phyloP scores from a whole-genome alignment of 2,329 filamentous ascomycete genomes.

The Fusarium denticulatum region DNA sequence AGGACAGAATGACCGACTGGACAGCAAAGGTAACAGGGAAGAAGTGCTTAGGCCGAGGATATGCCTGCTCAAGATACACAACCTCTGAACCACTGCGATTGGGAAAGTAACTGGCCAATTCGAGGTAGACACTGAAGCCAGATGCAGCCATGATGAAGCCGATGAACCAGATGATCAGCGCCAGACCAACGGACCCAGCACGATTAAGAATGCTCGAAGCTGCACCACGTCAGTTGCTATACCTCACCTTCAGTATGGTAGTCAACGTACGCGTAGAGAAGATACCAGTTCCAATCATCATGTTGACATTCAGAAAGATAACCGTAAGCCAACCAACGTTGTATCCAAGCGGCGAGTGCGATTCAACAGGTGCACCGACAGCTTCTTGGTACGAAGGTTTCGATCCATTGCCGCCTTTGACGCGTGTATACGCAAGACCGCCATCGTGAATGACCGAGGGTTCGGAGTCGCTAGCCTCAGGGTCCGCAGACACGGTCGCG shows the following conservation, averaged over 20 bases:
- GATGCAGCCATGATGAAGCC: constrained; percentile 68
- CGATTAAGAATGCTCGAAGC: constrained; percentile 61
- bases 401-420: constrained; percentile 58
- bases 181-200: constrained; percentile 70
- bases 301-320: constrained; percentile 68
- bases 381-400: constrained; percentile 67
- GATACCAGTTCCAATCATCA: constrained; percentile 72
- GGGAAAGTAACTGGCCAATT: constrained; percentile 72
- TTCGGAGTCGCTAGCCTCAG: constrained; percentile 25
- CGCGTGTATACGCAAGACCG: constrained; percentile 30
- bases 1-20: constrained; percentile 70
- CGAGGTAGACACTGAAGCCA: constrained; percentile 68
- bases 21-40: constrained; percentile 73
- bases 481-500: neutral
- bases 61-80: constrained; percentile 75
- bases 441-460: constrained; percentile 33
- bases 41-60: constrained; percentile 70
- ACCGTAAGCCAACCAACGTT: constrained; percentile 65
- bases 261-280: constrained; percentile 66
- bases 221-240: neutral
- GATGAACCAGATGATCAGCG: constrained; percentile 71
- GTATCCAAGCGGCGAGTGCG: constrained; percentile 67
- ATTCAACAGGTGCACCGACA: constrained; percentile 69
- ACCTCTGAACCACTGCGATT: constrained; percentile 73
- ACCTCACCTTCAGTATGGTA: too few species aligned